phyloP scores from a whole-genome alignment of 1,284 basidiomycete species.

The Irpex rosettiformis region DNA sequence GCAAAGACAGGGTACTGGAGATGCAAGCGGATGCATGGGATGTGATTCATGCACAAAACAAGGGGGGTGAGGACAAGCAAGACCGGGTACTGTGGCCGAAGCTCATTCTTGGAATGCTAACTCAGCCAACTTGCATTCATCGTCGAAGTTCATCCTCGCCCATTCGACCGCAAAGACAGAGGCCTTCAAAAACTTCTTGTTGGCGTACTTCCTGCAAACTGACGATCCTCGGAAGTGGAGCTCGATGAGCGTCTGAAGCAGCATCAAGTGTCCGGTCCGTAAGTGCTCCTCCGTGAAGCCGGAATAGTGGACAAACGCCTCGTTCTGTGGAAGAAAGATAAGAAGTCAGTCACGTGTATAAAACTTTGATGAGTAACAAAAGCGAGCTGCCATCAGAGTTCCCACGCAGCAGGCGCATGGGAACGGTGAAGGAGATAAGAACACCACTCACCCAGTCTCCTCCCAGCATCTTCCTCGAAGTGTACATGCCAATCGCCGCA shows the following conservation, averaged over 20 bases:
- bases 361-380: slow-evolving; percentile 19
- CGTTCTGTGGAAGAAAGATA: slow-evolving; percentile 55
- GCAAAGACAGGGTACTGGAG: no score
- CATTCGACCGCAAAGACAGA: slow-evolving; percentile 70
- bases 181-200: slow-evolving; percentile 95
- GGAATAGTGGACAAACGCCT: slow-evolving; percentile 92
- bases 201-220: slow-evolving; percentile 96
- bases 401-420: slow-evolving; percentile 18
- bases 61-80: not conserved
- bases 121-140: slow-evolving; percentile 33
- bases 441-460: slow-evolving; percentile 83
- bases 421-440: slow-evolving; percentile 13
- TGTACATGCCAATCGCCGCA: slow-evolving; percentile 99
- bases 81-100: slow-evolving; percentile 1
- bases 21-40: no score
- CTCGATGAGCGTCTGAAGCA: slow-evolving; percentile 63
- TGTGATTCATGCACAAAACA: not conserved
- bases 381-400: slow-evolving; percentile 20
- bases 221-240: slow-evolving; percentile 38
- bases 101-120: slow-evolving; percentile 45
- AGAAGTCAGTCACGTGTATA: slow-evolving; percentile 46
- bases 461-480: slow-evolving; percentile 86
- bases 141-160: slow-evolving; percentile 40
- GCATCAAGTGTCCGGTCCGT: slow-evolving; percentile 75
- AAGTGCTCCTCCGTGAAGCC: slow-evolving; percentile 91